Evolutionary conservation across 176 grass and related monocot species (phyloP), one percentile per base, ranked within the genome.

Genomic region (Elaeis guineensis): DNA sequence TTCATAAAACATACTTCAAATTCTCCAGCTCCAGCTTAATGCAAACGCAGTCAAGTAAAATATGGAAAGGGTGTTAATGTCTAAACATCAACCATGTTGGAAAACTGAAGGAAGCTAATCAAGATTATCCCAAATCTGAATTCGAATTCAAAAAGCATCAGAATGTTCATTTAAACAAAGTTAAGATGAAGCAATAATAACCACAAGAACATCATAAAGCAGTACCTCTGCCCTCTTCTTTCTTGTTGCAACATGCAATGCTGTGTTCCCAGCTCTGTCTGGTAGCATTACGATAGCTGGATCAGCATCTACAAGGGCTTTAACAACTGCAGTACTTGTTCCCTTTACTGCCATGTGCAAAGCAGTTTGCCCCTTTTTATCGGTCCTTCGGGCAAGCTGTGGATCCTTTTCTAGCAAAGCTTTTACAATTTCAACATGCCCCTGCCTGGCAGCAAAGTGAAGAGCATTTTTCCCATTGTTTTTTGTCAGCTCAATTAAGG

Each of bases 251-350:
- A 55, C 8, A 39, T 55, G 65, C 17, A 67, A 55, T 25, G 65
- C 65, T 6, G 65, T 68, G 18, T 68, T 68, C 5, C 65, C 65
- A 18, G 19, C 32, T 35, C 55, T 68, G 25, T 68, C 65, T 1
- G 65, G 65, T 23, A 68, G 6, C 65, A 68, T 68, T 15, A 68
- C 65, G 3, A 68, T 68, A 52, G 65, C 65, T 5, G 65, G 65
- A 55, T 68, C 65, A 3, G 65, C 65, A 26, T 68, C 26, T 8
- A 68, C 65, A n/a, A 68, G 26, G 17, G 65, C 65, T 21, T 19
- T 21, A 25, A 68, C 6, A 16, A 68, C 52, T 16, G 54, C 65
- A 9, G 14, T 18, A 52, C 39, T 54, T 6, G 52, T 54, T 19
- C 65, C 65, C 19, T 68, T 68, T 1, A 52, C 65, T 5, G 65